A percentile compares a stretch with the other conserved stretches of the same genome.
Evolutionary conservation across 345 rosid genomes (phyloP).

Genomic region (Firmiana major): DNA sequence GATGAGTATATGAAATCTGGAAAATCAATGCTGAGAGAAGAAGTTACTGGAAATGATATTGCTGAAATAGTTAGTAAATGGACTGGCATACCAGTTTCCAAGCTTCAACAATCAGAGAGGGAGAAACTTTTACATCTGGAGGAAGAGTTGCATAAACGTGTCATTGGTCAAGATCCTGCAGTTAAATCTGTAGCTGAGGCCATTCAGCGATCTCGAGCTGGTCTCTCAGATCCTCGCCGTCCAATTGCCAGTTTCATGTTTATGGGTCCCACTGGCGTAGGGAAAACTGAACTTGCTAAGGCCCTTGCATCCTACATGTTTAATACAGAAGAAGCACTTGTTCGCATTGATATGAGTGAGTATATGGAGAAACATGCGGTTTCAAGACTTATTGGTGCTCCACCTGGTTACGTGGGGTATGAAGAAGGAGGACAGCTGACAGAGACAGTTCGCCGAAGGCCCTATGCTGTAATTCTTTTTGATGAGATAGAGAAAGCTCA

Average conservation of each 20-base stretch:
- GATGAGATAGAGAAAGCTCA: constrained; percentile 99
- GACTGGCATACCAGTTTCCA: constrained; percentile 97
- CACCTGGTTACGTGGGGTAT: constrained; percentile 96
- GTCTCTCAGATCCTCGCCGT: constrained; percentile 93
- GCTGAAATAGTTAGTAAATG: constrained; percentile 96
- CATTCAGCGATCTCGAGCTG: constrained; percentile 96
- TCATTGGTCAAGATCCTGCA: constrained; percentile 95
- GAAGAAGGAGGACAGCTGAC: constrained; percentile 99
- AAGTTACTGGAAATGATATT: constrained; percentile 86
- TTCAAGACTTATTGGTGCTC: constrained; percentile 95
- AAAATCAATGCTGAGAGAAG: constrained; percentile 97
- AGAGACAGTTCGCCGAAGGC: constrained; percentile 88
- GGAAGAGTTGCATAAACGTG: constrained; percentile 88
- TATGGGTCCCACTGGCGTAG: constrained; percentile 99
- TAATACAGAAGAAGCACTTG: constrained; percentile 96
- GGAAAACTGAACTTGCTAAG: constrained; percentile 95
- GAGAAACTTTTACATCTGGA: constrained; percentile 85
- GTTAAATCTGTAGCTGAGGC: constrained; percentile 95
- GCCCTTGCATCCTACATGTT: constrained; percentile 88
- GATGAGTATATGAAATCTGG: constrained; percentile 86
- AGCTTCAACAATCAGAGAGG: constrained; percentile 93
- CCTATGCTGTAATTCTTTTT: constrained; percentile 90
- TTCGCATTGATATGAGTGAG: constrained; percentile 97
- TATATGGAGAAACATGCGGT: constrained; percentile 99
- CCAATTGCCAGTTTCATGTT: constrained; percentile 99